Evolutionary conservation across 78 protist species (phyloP).

Genomic region (Monocercomonoides exilis): DNA sequence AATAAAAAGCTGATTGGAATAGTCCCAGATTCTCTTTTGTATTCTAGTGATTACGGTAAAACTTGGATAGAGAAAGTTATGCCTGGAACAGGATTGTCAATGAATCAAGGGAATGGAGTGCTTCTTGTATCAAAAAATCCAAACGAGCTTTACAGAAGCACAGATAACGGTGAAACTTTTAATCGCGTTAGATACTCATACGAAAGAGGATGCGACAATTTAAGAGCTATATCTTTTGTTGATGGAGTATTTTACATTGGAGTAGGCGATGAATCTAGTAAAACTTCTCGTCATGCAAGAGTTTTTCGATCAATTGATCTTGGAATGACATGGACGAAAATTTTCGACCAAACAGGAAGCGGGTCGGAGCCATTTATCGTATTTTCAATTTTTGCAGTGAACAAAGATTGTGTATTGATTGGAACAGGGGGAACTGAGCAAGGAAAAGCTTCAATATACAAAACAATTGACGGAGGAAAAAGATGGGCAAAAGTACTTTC

Average conservation of each 20-base stretch:
- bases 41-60: not conserved
- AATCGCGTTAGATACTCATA: not conserved
- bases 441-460: not conserved
- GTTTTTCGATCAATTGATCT: not conserved
- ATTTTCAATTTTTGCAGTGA: not conserved
- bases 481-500: not conserved
- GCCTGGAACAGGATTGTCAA: not conserved
- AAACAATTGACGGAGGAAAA: not conserved
- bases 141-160: not conserved
- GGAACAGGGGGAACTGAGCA: not conserved
- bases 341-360: not conserved
- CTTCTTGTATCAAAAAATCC: not conserved
- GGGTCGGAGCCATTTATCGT: not conserved
- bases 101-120: not conserved
- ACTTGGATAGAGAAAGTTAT: not conserved
- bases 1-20: not conserved
- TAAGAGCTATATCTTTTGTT: not conserved
- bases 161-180: not conserved
- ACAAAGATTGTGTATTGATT: not conserved
- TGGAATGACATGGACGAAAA: not conserved
- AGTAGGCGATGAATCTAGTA: not conserved
- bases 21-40: not conserved
- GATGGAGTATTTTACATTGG: not conserved
- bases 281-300: not conserved
- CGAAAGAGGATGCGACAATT: not conserved